Percentiles rank a stretch among this genome's conserved stretches.
Evolutionary conservation across 352 stramenopile species (phyloP).

Genomic region (Phytophthora multivora): DNA sequence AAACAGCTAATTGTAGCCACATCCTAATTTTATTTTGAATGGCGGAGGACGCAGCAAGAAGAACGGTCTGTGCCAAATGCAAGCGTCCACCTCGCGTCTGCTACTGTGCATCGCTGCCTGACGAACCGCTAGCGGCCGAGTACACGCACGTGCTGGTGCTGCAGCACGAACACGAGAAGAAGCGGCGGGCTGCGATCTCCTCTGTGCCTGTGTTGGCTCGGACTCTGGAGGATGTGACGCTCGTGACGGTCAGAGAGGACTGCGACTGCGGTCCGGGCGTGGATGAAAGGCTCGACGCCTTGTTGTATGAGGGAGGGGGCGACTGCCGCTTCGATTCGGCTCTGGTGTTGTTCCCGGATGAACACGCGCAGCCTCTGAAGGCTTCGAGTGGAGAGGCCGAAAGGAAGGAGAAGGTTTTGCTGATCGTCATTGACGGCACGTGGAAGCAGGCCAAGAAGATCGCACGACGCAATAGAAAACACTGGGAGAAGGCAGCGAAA

Average conservation of each 20-base stretch:
- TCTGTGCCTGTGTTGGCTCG: slow-evolving; percentile 69
- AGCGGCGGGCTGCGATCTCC: slow-evolving; percentile 59
- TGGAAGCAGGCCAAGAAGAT: slow-evolving; percentile 88
- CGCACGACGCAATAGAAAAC: slow-evolving; percentile 47
- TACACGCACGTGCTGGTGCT: slow-evolving; percentile 62
- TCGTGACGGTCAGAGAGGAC: slow-evolving; percentile 45
- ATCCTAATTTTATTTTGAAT: slow-evolving; percentile 11
- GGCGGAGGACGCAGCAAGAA: slow-evolving; percentile 14
- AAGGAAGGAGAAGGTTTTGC: slow-evolving; percentile 22
- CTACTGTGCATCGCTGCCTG: slow-evolving; percentile 60
- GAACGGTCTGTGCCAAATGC: slow-evolving; percentile 50
- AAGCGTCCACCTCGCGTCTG: slow-evolving; percentile 50
- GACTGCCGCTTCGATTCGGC: slow-evolving; percentile 26
- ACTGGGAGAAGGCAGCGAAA: slow-evolving; percentile 42
- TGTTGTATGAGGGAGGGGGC: slow-evolving; percentile 34
- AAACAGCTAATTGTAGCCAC: too few species aligned
- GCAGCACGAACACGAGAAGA: slow-evolving; percentile 66
- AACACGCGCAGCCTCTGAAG: slow-evolving; percentile 37
- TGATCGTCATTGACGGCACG: slow-evolving; percentile 78
- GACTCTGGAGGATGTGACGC: slow-evolving; percentile 40
- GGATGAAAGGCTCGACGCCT: slow-evolving; percentile 31
- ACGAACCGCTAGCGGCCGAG: slow-evolving; percentile 21
- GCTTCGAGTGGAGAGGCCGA: not conserved
- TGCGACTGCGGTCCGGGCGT: slow-evolving; percentile 28
- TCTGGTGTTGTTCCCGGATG: slow-evolving; percentile 52